phyloP scores from a whole-genome alignment of 768 basidiomycete species.

The Hirschioporus abietinus region DNA sequence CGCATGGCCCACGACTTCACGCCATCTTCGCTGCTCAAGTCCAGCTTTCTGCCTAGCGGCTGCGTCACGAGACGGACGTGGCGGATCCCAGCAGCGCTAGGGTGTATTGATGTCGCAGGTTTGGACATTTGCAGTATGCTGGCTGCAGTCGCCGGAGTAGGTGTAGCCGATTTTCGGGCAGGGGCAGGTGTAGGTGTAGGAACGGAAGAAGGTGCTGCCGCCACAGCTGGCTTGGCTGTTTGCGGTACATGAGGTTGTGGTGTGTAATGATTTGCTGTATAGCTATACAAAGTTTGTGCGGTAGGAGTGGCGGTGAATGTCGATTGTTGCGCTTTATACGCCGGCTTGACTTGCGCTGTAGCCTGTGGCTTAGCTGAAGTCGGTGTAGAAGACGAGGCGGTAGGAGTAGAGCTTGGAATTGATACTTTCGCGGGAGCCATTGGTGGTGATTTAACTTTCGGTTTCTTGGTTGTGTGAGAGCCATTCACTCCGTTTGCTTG shows the following conservation, averaged over 20 bases:
- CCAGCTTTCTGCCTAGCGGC: constrained; percentile 53
- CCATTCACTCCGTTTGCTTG: constrained; percentile 5
- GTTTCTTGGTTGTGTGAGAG: constrained; percentile 13
- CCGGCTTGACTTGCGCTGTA: constrained; percentile 5
- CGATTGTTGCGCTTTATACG: not conserved
- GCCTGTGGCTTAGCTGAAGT: constrained; percentile 12
- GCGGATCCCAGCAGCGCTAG: constrained; percentile 41
- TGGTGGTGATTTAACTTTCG: constrained; percentile 18
- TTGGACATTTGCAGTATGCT: constrained; percentile 7
- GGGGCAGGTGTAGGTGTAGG: constrained; percentile 20
- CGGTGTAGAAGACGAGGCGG: constrained; percentile 18
- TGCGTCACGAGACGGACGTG: constrained; percentile 47
- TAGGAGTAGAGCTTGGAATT: constrained; percentile 11
- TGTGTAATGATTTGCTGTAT: constrained; percentile 7
- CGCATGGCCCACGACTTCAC: constrained; percentile 72
- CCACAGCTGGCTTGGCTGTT: constrained; percentile 11
- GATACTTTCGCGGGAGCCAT: constrained; percentile 18
- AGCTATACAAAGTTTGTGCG: not conserved
- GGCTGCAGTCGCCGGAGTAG: constrained; percentile 9
- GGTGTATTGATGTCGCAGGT: constrained; percentile 13
- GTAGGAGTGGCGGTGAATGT: not conserved
- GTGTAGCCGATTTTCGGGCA: constrained; percentile 9
- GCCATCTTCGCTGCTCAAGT: constrained; percentile 61
- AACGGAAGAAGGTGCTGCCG: constrained; percentile 16
- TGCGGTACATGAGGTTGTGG: constrained; percentile 8